These are phyloP conservation scores for Alnus glutinosa DNA, from an alignment of 306 rosid genomes.

Conservation along the genomic window DNA sequence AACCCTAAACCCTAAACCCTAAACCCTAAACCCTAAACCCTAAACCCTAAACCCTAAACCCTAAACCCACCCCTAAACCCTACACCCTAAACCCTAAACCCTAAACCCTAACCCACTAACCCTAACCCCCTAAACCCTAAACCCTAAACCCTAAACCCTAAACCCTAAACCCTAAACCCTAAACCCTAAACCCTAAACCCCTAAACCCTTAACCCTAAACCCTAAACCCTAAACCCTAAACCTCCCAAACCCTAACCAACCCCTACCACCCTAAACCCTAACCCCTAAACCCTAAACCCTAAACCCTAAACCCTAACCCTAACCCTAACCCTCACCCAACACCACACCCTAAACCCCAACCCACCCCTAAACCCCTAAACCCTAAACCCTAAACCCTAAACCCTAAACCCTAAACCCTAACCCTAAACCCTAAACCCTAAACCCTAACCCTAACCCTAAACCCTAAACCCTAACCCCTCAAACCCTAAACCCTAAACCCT, in stretches of 20 bases:
- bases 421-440: no score
- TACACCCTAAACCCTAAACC: not conserved
- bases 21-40: constrained; percentile 5
- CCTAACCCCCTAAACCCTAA: not conserved
- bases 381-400: constrained; percentile 2
- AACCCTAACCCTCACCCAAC: constrained; percentile 3
- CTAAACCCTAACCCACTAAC: not conserved
- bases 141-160: not conserved
- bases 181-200: constrained; percentile 1
- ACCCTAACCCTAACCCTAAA: not conserved
- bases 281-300: constrained; percentile 19
- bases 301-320: not conserved
- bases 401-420: no score
- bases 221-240: constrained; percentile 11
- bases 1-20: constrained; percentile 8
- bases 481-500: no score
- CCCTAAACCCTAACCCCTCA: no score
- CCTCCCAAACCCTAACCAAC: constrained; percentile 6
- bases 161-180: constrained; percentile 8
- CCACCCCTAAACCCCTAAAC: not conserved
- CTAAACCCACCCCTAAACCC: constrained; percentile 11
- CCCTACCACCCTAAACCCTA: constrained; percentile 18
- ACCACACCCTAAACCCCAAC: constrained; percentile 4
- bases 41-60: constrained; percentile 14
- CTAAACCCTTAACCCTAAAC: constrained; percentile 4